These are phyloP conservation scores for Lathyrus tuberosus DNA, from an alignment of 306 rosid species.

Conservation along the genomic window DNA sequence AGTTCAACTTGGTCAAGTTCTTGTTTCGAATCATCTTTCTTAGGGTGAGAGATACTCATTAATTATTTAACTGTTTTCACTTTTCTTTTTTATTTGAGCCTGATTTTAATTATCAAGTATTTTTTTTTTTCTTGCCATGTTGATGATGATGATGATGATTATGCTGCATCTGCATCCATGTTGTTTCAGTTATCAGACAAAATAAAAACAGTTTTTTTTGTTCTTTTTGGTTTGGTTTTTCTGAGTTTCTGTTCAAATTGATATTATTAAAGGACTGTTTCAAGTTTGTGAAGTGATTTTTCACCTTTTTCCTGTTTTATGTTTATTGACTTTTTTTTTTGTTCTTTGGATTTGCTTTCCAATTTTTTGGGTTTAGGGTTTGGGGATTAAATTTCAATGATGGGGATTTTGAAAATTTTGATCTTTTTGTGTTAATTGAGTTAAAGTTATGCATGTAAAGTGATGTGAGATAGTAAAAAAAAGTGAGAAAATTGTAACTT, in stretches of 20 bases:
- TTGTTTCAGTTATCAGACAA: conserved; percentile 21
- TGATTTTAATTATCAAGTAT: no score
- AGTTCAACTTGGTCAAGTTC: conserved; percentile 28
- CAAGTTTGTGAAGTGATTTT: conserved; percentile 4
- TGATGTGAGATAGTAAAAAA: background rate
- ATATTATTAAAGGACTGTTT: background rate
- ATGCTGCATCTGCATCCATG: conserved; percentile 1
- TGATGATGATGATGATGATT: background rate
- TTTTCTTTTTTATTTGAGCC: conserved; percentile 2
- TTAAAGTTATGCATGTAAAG: conserved; percentile 12
- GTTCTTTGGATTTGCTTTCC: conserved; percentile 29
- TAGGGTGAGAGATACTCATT: conserved; percentile 39
- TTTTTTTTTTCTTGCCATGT: background rate
- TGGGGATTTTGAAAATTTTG: background rate
- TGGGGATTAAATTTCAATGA: background rate
- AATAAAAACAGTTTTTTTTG: background rate
- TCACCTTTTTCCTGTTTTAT: conserved; percentile 25
- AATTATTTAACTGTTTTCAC: conserved; percentile 12
- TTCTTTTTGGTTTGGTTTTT: background rate
- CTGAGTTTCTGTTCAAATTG: conserved; percentile 5
- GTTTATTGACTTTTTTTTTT: background rate
- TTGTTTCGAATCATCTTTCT: conserved; percentile 26
- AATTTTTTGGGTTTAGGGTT: conserved; percentile 1
- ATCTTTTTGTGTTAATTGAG: background rate
- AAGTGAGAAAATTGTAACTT: background rate